Evolutionary conservation across 768 basidiomycete species (phyloP).

Genomic region (Dioszegia aurantiaca): DNA sequence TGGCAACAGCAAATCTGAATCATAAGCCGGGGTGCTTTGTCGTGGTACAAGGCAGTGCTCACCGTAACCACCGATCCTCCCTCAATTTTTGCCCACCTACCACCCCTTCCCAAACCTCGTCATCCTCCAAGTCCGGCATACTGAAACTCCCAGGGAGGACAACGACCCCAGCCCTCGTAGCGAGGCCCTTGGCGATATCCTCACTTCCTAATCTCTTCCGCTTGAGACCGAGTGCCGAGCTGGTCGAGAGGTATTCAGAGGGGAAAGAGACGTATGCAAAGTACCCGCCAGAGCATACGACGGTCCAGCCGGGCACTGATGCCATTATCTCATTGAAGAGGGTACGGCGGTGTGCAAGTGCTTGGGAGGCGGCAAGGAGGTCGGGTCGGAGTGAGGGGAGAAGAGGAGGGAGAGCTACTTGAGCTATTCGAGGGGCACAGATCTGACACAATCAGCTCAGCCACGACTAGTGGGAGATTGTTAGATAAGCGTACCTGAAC

Average conservation of each 20-base stretch:
- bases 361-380: constrained; percentile 58
- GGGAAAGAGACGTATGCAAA: constrained; percentile 67
- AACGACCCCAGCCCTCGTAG: constrained; percentile 63
- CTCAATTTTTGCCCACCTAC: constrained; percentile 47
- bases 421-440: constrained; percentile 71
- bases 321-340: constrained; percentile 61
- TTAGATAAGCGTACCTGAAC: constrained; percentile 59
- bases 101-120: constrained; percentile 32
- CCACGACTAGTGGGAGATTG: too few species aligned
- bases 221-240: constrained; percentile 19
- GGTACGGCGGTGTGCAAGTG: constrained; percentile 59
- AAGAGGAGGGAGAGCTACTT: constrained; percentile 63
- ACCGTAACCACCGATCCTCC: constrained; percentile 62
- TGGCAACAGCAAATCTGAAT: constrained; percentile 72
- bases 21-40: background rate
- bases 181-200: constrained; percentile 63
- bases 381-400: constrained; percentile 60
- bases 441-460: constrained; percentile 55
- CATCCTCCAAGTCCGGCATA: constrained; percentile 43
- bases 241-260: constrained; percentile 14
- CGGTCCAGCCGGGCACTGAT: constrained; percentile 58
- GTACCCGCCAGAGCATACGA: constrained; percentile 69
- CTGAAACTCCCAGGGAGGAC: constrained; percentile 69
- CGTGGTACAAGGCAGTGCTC: constrained; percentile 12
- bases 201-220: constrained; percentile 52